Conservation (phyloP, 805 yeast species). For the Candida parachauliodes region DNA sequence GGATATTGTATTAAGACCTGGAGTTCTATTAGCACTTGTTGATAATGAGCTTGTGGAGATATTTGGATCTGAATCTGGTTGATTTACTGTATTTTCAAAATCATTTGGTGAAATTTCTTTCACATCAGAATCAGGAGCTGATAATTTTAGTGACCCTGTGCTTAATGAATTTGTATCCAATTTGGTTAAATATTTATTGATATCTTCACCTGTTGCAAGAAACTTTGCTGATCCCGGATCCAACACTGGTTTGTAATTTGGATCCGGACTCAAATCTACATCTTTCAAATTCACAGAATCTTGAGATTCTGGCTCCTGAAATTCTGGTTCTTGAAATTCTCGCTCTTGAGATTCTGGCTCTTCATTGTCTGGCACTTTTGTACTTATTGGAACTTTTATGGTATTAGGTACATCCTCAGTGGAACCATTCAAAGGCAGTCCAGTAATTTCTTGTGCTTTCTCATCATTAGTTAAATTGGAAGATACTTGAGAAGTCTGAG, state of each 20-base stretch:
- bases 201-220: background rate
- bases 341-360: too few relatives aligned
- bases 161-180: background rate
- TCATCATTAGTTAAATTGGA: too few relatives aligned
- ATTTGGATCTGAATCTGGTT: background rate
- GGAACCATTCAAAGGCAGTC: too few relatives aligned
- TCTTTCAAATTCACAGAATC: too few relatives aligned
- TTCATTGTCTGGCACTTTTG: too few relatives aligned
- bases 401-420: too few relatives aligned
- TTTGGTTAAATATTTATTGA: background rate
- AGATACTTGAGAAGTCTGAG: too few relatives aligned
- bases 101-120: background rate
- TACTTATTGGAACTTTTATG: too few relatives aligned
- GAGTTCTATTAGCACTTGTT: conserved; percentile 1
- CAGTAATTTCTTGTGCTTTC: too few relatives aligned
- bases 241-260: background rate
- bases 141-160: background rate
- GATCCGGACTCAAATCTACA: background rate
- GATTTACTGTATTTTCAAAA: background rate
- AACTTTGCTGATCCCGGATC: background rate
- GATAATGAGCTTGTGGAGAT: background rate
- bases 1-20: background rate
- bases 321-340: too few relatives aligned
- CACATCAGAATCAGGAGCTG: background rate
- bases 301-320: too few relatives aligned